These are phyloP conservation scores for Macadamia integrifolia DNA, from an alignment of 164 flowering plant genomes.

Conservation along the genomic window DNA sequence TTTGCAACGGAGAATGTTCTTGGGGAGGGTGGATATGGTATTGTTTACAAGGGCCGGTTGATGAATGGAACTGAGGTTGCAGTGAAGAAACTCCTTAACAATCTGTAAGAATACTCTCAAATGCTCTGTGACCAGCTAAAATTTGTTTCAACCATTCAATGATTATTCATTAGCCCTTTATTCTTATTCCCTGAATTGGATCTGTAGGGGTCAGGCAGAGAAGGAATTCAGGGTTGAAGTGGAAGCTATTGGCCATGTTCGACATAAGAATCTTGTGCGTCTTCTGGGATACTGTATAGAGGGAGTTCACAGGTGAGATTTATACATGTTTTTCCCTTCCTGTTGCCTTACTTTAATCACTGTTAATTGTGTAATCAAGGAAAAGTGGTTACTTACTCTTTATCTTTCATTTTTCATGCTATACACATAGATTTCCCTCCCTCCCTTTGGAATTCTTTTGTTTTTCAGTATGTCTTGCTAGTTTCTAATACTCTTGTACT, in stretches of 20 bases:
- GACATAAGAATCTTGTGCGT: constrained; percentile 78
- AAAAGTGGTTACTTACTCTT: neutral
- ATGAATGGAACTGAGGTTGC: constrained; percentile 86
- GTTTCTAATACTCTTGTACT: neutral
- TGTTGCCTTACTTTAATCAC: neutral
- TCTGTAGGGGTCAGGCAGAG: constrained; percentile 71
- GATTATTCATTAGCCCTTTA: neutral
- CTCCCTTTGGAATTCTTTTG: neutral
- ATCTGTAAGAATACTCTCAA: constrained; percentile 49
- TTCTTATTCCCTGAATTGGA: constrained; percentile 7
- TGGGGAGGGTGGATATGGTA: constrained; percentile 96
- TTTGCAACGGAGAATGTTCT: constrained; percentile 62
- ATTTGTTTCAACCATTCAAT: neutral
- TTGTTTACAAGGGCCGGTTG: constrained; percentile 68
- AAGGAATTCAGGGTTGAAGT: constrained; percentile 79
- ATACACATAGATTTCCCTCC: neutral
- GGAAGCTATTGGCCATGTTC: constrained; percentile 83
- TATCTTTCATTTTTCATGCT: neutral
- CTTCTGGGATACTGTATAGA: constrained; percentile 74
- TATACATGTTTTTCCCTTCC: neutral
- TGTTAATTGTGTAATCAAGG: neutral
- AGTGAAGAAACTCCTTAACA: constrained; percentile 83
- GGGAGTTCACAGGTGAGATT: constrained; percentile 64
- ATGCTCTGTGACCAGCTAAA: neutral
- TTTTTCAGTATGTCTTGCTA: neutral